Evolutionary conservation across 2,329 filamentous ascomycete species (phyloP), one percentile per base, ranked within the genome.

Genomic region (Aureobasidium melanogenum): DNA sequence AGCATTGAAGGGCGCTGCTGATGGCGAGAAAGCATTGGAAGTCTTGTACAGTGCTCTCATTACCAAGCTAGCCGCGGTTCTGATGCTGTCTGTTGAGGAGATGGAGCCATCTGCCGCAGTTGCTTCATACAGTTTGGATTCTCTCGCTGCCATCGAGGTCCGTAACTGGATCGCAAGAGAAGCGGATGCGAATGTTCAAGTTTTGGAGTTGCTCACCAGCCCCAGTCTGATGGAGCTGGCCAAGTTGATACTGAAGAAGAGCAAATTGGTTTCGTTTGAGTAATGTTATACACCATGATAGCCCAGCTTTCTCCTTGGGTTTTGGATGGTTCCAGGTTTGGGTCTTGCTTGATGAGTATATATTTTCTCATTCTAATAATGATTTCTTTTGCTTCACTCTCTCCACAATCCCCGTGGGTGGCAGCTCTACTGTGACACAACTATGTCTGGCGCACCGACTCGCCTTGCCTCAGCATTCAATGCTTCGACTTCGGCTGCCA

Each of bases 381-480:
- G n/a, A n/a, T 32, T n/a, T 26, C 9, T 32, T 34, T 15, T 24
- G 4, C 7, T 28, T 2, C 15, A 6, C 5, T 6, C 22, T 47
- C 22, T 26, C 14, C 4, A 5, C 22, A 17, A 30, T 30, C 28
- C 28, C 8, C 28, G 5, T 46, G 12, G 6, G 14, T 19, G 5
- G 8, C n/a, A 1, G 19, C 15, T 36, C n/a, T 14, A 48, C 5
- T 46, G 24, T 34, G 50, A 52, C 32, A 52, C 36, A 10, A 39
- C 56, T 26, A 57, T 24, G 3, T 57, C 54, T 14, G n/a, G 57
- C 12, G 52, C 63, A 54, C 77, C 77, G 12, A 78, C 78, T 63
- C 66, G 70, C 63, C 75, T 71, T 26, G 80, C 80, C 69, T 82
- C 80, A 28, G 69, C 67, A 65, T 83, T 81, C 66, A 83, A 67